A percentile compares a stretch with the other conserved stretches of the same genome.
phyloP scores from a whole-genome alignment of 2,329 filamentous ascomycete species.

The Penicillium thymicola region DNA sequence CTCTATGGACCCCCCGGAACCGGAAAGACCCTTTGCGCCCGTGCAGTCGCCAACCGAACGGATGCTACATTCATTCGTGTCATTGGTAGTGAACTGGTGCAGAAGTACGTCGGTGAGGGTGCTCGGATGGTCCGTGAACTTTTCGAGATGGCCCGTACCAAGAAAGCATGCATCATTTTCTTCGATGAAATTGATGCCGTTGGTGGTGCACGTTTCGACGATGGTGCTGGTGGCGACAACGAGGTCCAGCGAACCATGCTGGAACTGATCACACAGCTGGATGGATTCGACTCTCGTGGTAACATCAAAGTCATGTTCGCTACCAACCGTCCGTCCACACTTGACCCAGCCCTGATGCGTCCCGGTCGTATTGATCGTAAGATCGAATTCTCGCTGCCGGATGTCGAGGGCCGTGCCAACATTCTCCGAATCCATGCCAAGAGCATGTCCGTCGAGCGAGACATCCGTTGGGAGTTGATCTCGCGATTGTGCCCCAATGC shows the following conservation, averaged over 20 bases:
- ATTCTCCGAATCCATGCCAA: constrained; percentile 98
- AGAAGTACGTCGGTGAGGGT: constrained; percentile 98
- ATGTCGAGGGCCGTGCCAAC: constrained; percentile 95
- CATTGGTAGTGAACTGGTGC: constrained; percentile 94
- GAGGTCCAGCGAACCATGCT: constrained; percentile 98
- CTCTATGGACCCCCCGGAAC: constrained; percentile 96
- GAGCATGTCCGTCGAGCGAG: constrained; percentile 98
- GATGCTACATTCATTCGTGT: constrained; percentile 98
- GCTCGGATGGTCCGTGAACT: constrained; percentile 97
- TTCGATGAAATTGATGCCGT: constrained; percentile 98
- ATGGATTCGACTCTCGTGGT: constrained; percentile 92
- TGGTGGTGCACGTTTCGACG: constrained; percentile 92
- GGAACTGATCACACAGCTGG: constrained; percentile 93
- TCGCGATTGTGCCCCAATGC: constrained; percentile 95
- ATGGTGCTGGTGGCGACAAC: constrained; percentile 94
- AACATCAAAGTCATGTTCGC: constrained; percentile 99
- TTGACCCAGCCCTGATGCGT: constrained; percentile 96
- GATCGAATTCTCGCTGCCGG: constrained; percentile 96
- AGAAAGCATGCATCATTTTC: constrained; percentile 99
- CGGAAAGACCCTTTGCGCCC: constrained; percentile 96
- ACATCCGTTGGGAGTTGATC: constrained; percentile 98
- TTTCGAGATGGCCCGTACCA: constrained; percentile 98
- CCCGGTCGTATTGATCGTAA: constrained; percentile 97
- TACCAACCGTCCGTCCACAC: constrained; percentile 90
- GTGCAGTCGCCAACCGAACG: constrained; percentile 95